Evolutionary conservation across 495 filamentous ascomycete species (phyloP).

Genomic region (Usnea hakonensis): DNA sequence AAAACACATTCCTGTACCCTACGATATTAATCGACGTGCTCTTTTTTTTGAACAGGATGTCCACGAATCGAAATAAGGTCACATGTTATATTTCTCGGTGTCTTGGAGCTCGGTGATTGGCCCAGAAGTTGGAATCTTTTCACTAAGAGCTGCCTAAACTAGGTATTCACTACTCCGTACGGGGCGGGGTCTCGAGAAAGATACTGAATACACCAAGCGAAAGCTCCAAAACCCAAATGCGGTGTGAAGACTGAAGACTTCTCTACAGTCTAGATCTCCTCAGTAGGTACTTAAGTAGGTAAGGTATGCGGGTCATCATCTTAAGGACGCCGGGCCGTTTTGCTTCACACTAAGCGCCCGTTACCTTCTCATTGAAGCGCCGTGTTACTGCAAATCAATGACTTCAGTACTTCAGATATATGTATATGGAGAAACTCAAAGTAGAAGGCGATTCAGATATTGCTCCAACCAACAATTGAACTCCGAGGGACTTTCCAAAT

Average conservation of each 20-base stretch:
- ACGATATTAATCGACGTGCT: too few relatives aligned
- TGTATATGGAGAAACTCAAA: neutral
- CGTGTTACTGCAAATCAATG: neutral
- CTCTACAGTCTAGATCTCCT: neutral
- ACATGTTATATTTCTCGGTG: conserved; percentile 12
- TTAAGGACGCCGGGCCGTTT: neutral
- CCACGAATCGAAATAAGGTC: neutral
- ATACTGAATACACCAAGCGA: conserved; percentile 12
- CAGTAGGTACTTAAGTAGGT: neutral
- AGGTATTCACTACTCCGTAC: neutral
- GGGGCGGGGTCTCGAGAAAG: neutral
- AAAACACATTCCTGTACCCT: neutral
- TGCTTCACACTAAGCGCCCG: neutral
- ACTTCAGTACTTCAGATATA: neutral
- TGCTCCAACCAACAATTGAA: conserved; percentile 1
- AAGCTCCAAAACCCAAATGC: neutral
- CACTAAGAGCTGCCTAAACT: neutral
- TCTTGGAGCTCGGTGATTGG: conserved; percentile 5
- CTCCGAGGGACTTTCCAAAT: conserved; percentile 10
- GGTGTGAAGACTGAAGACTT: too few relatives aligned
- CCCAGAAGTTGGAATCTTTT: neutral
- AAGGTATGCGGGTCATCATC: conserved; percentile 6
- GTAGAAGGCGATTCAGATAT: neutral
- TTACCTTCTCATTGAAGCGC: neutral
- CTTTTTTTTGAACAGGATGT: too few relatives aligned